Conservation (phyloP, 352 stramenopile genomes). For the Phytophthora pisi region DNA sequence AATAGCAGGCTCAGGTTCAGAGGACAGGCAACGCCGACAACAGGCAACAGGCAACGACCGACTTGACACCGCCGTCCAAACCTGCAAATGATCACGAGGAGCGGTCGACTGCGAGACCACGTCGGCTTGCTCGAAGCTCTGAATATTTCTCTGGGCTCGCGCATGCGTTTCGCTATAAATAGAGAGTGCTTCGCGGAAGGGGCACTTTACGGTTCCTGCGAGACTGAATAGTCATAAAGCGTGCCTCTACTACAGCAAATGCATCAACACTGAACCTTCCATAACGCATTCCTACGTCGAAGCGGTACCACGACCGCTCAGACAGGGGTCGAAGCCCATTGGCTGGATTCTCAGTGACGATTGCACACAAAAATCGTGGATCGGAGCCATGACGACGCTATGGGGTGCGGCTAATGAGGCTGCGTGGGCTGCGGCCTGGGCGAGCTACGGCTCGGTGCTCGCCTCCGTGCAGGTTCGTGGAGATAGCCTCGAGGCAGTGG, state of each 20-base stretch:
- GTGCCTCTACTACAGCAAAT: background rate
- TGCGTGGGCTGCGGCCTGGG: constrained; percentile 46
- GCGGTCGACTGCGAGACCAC: constrained; percentile 14
- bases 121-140: constrained; percentile 10
- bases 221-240: background rate
- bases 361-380: constrained; percentile 17
- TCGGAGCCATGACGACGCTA: constrained; percentile 21
- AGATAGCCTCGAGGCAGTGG: background rate
- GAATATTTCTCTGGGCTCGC: constrained; percentile 28
- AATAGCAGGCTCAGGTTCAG: constrained; percentile 21
- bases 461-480: constrained; percentile 40
- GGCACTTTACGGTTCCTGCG: background rate
- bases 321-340: background rate
- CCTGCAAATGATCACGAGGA: constrained; percentile 25
- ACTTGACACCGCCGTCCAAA: constrained; percentile 19
- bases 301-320: background rate
- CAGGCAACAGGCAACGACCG: background rate
- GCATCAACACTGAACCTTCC: background rate
- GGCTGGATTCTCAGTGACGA: constrained; percentile 13
- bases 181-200: constrained; percentile 17
- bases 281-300: background rate
- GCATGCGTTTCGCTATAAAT: constrained; percentile 22
- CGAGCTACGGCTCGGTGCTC: constrained; percentile 49
- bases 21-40: constrained; percentile 16
- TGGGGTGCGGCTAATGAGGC: constrained; percentile 32